These are phyloP conservation scores for Gastrolobium bilobum DNA, from an alignment of 306 rosid species.

Conservation along the genomic window DNA sequence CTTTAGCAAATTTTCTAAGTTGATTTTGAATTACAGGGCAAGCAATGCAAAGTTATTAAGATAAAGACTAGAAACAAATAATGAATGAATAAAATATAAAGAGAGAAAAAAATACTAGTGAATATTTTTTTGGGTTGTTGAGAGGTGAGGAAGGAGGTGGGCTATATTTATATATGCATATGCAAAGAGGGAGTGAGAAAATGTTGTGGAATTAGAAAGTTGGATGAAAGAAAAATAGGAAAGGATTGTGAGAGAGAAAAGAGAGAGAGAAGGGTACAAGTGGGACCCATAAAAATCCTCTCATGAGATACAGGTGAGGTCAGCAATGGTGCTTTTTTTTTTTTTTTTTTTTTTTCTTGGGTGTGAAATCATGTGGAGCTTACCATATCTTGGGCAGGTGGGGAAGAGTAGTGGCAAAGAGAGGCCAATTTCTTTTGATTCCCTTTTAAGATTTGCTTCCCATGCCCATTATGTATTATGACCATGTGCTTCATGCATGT, in stretches of 20 bases:
- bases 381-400: constrained; percentile 77
- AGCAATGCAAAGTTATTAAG: constrained; percentile 62
- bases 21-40: constrained; percentile 81
- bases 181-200: not conserved
- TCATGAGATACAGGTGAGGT: constrained; percentile 90
- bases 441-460: constrained; percentile 89
- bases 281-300: constrained; percentile 78
- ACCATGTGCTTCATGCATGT: constrained; percentile 31
- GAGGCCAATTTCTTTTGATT: constrained; percentile 84
- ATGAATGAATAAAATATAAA: constrained; percentile 44
- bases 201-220: constrained; percentile 42
- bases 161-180: constrained; percentile 46
- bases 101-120: constrained; percentile 44
- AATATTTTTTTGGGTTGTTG: constrained; percentile 56
- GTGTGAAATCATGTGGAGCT: constrained; percentile 82
- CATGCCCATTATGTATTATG: constrained; percentile 61
- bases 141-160: constrained; percentile 37
- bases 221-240: constrained; percentile 50
- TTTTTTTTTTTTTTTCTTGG: constrained; percentile 21
- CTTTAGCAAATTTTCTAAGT: constrained; percentile 72
- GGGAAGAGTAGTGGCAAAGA: constrained; percentile 70
- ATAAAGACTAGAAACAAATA: constrained; percentile 23
- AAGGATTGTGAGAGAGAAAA: constrained; percentile 24
- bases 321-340: constrained; percentile 60
- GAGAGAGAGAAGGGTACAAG: constrained; percentile 11